Base-by-base conservation (phyloP, 176 grass and related monocot genomes). In the Leersia perrieri region DNA sequence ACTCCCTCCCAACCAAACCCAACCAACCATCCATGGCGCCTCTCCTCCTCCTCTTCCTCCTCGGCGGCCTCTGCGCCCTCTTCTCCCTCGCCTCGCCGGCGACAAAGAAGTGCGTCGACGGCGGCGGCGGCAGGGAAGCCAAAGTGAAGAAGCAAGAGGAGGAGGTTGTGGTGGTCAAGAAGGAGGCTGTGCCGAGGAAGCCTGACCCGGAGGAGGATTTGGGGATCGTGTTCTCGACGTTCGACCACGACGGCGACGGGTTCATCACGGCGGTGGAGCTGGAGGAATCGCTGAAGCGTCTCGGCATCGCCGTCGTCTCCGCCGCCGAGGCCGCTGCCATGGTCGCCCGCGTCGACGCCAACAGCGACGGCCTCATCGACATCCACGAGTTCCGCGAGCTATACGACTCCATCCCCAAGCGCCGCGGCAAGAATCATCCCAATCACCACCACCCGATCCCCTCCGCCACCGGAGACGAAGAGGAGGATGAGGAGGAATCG, bases 191-290 rank as follows among this genome's bases (percentile, higher is more conserved):
- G n/a, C n/a, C n/a, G 58, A 32, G 3, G 31, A 3, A 71, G 70
- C 20, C 58, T 0, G 63, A 80, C 70, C 26, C 25, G 25, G 76
- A 87, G 57, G 68, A 51, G 3, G 89, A 86, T 63, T 87, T 93
- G 2, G 89, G 90, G 33, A 86, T 83, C 63, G 82, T 94, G 4
- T 97, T 97, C 87, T 88, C 89, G 1, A 90, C 89, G 71, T 97
- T 97, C 57, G 94, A 97, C 88, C 89, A 80, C 77, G 91, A 97
- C 81, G 91, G 94, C 61, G 94, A 97, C 74, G 89, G 94, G 3
- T 97, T 91, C 87, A 94, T 97, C 94, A 94, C 91, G 18, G 69
- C 72, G 1, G 62, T 13, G 9, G 94, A 97, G 88, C 89, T 97
- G 34, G 89, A 94, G 85, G 91, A 90, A 45, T 94, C 91, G 28